Evolutionary conservation across 495 filamentous ascomycete species (phyloP), one percentile per base, ranked within the genome.

Genomic region (Cladorrhinum samala): DNA sequence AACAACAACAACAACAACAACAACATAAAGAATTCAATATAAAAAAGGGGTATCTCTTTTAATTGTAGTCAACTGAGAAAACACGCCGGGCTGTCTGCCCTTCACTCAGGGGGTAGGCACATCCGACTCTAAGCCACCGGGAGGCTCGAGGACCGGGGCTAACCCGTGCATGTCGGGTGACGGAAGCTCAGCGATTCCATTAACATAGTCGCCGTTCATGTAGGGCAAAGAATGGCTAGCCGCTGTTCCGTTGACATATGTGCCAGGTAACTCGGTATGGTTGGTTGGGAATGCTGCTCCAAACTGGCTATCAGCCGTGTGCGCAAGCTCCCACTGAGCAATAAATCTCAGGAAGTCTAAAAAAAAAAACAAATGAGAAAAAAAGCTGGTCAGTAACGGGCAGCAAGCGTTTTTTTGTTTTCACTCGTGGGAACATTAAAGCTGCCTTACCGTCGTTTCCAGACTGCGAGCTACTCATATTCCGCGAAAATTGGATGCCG

Each of bases 401-500:
- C 4, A 18, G n/a, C n/a, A n/a, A n/a, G n/a, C n/a, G n/a, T n/a
- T n/a, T n/a, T n/a, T n/a, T n/a, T n/a, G n/a, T n/a, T n/a, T n/a
- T n/a, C n/a, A n/a, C n/a, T n/a, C n/a, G n/a, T n/a, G n/a, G n/a
- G n/a, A n/a, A n/a, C n/a, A n/a, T 14, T 2, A 16, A 23, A 2
- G 8, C 14, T 21, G 9, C 14, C 55, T 41, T 57, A 64, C 61
- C 64, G n/a, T 63, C 60, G 24, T 16, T 59, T 19, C 52, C 54
- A 14, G 57, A 21, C 38, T 57, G 55, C 27, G 57, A 46, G 27
- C 27, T 33, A 45, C 60, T 59, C 20, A 63, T 55, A 45, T 61
- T 63, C 20, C 61, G 54, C 0, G 63, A 64, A 21, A 70, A 68
- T 21, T 70, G 68, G 7, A 70, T 65, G 17, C 61, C 64, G 18